These are phyloP conservation scores for Trichoderma parareesei DNA, from an alignment of 495 filamentous ascomycete species.

Conservation along the genomic window DNA sequence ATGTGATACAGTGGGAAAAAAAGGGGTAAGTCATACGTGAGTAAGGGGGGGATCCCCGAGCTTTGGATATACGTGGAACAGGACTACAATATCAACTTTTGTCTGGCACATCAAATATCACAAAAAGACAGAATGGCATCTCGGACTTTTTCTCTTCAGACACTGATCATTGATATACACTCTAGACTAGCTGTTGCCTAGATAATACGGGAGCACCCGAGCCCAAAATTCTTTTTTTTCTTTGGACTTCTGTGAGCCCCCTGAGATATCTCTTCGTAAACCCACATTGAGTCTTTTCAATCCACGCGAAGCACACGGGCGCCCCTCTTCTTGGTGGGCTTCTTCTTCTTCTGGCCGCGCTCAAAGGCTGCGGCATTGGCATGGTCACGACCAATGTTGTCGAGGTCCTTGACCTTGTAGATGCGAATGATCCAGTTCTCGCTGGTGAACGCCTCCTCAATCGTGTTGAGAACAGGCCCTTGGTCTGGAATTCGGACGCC, in stretches of 20 bases:
- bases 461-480: constrained; percentile 74
- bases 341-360: constrained; percentile 90
- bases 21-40: too few species aligned
- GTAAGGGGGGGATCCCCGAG: too few species aligned
- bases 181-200: constrained; percentile 13
- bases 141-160: background rate
- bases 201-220: background rate
- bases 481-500: constrained; percentile 71
- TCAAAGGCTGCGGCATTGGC: constrained; percentile 79
- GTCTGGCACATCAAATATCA: too few species aligned
- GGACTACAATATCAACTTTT: too few species aligned
- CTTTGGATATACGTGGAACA: too few species aligned
- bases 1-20: too few species aligned
- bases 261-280: background rate
- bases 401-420: constrained; percentile 98
- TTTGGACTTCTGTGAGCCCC: background rate
- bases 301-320: constrained; percentile 77
- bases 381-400: constrained; percentile 91
- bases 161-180: constrained; percentile 14
- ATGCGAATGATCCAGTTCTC: constrained; percentile 99
- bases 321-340: constrained; percentile 67
- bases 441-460: constrained; percentile 97
- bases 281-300: constrained; percentile 34
- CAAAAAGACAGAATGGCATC: too few species aligned
- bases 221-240: background rate